Evolutionary conservation across 345 rosid species (phyloP), one percentile per base, ranked within the genome.

Genomic region (Excoecaria agallocha): DNA sequence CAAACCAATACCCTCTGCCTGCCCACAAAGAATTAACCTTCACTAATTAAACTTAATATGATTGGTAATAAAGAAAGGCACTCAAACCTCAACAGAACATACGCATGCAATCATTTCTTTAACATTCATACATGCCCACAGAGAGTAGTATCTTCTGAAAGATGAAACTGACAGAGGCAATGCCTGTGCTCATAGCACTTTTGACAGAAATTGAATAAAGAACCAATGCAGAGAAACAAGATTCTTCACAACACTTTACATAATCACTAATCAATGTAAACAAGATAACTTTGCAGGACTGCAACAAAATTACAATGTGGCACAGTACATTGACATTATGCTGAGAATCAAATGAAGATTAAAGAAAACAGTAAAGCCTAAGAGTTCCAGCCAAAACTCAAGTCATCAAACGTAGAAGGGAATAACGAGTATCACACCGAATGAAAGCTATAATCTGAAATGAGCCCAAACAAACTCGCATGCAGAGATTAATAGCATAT

Each of bases 1-100:
- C 65, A 82, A n/a, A 5, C 85, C 81, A 6, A 82, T 70, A 22
- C 58, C 62, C 38, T 54, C 72, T 3, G 85, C 85, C 87, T 72
- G 81, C 22, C 12, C 8, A 66, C 8, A 3, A 58, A 3, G 20
- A 8, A 25, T 24, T 2, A 60, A 6, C 57, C 8, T 7, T 4
- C 3, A 52, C 0, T 13, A 30, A 64, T 3, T 22, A 55, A 2
- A 58, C 9, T 24, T 11, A 4, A 4, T 58, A 22, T 22, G 6
- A 54, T 15, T n/a, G 57, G n/a, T 1, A 54, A 54, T 6, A 37
- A 19, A 7, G 46, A 35, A 16, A 39, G 8, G 16, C 35, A 9
- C 22, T 19, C 17, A 10, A 65, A 37, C 3, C 22, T 65, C 52
- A 43, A 24, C 41, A 63, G 30, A 2, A 38, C 7, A 43, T 3